phyloP scores from a whole-genome alignment of 2,329 filamentous ascomycete species.

The Triangularia verruculosa region DNA sequence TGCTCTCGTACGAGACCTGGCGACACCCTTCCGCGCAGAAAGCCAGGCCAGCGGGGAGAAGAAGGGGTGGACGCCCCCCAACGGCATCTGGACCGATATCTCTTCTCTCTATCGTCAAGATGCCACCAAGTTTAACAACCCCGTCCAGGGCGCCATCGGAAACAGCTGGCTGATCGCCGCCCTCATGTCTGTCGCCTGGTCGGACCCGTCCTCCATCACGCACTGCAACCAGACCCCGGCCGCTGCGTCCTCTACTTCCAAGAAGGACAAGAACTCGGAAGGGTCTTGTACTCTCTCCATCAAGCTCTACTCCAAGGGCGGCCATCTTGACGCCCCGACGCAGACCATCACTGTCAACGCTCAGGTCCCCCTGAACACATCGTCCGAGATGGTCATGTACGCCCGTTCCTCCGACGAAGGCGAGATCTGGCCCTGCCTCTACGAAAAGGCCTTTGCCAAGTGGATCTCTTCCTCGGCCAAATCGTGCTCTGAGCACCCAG shows the following conservation, averaged over 20 bases:
- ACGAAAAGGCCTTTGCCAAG: slow-evolving; percentile 48
- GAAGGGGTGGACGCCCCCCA: slow-evolving; percentile 39
- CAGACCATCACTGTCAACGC: slow-evolving; percentile 41
- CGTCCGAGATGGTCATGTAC: slow-evolving; percentile 41
- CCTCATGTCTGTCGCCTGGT: slow-evolving; percentile 45
- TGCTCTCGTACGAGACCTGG: slow-evolving; percentile 40
- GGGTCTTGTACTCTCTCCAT: slow-evolving; percentile 27
- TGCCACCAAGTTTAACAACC: slow-evolving; percentile 39
- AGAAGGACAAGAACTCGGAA: background rate
- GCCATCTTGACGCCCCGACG: slow-evolving; percentile 33
- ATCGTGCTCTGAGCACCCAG: slow-evolving; percentile 32
- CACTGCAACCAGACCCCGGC: slow-evolving; percentile 37
- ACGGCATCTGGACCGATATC: slow-evolving; percentile 41
- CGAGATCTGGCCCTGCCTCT: slow-evolving; percentile 45
- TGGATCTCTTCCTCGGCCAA: slow-evolving; percentile 35
- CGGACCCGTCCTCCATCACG: slow-evolving; percentile 34
- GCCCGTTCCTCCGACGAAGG: slow-evolving; percentile 40
- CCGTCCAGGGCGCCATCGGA: slow-evolving; percentile 40
- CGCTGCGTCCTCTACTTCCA: background rate
- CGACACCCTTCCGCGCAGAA: slow-evolving; percentile 36
- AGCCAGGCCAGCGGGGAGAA: slow-evolving; percentile 22
- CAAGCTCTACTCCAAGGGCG: slow-evolving; percentile 45
- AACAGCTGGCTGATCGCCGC: slow-evolving; percentile 46
- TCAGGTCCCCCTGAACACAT: slow-evolving; percentile 44
- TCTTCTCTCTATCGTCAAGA: slow-evolving; percentile 25